Evolutionary conservation across 805 yeast species (phyloP).

Genomic region (Teunomyces pallodes): DNA sequence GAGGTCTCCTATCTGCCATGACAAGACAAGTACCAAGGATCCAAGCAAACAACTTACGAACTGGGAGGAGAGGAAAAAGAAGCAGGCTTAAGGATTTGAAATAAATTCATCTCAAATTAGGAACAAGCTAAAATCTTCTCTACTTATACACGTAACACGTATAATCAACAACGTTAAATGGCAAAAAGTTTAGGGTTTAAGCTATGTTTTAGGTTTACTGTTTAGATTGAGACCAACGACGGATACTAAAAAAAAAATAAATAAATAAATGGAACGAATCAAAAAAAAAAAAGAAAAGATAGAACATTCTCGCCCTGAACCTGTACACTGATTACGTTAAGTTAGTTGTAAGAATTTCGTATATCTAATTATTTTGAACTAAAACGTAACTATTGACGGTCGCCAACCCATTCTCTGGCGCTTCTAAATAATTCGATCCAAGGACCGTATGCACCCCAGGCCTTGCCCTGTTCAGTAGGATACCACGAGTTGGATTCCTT

Average conservation of each 20-base stretch:
- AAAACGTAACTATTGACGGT: constrained; percentile 16
- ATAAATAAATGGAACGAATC: too few species aligned
- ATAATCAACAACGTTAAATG: too few species aligned
- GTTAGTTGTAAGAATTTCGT: not conserved
- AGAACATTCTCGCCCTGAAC: too few species aligned
- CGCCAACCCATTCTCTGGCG: constrained; percentile 90
- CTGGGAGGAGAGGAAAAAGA: not conserved
- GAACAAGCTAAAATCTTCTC: too few species aligned
- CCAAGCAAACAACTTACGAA: not conserved
- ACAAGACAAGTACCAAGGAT: too few species aligned
- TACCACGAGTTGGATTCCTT: constrained; percentile 89
- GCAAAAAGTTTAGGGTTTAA: not conserved
- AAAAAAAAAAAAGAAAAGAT: too few species aligned
- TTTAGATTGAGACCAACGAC: too few species aligned
- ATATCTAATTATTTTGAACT: not conserved
- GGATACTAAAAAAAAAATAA: not conserved
- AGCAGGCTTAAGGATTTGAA: not conserved
- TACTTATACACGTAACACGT: too few species aligned
- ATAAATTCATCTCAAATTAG: too few species aligned
- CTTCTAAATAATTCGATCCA: constrained; percentile 92
- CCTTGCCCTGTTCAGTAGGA: constrained; percentile 56
- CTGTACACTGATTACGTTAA: too few species aligned
- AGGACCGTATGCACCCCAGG: constrained; percentile 87
- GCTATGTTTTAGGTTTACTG: not conserved
- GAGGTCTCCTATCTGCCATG: too few species aligned